phyloP scores from a whole-genome alignment of 495 filamentous ascomycete species.

The Cairneyella variabilis region DNA sequence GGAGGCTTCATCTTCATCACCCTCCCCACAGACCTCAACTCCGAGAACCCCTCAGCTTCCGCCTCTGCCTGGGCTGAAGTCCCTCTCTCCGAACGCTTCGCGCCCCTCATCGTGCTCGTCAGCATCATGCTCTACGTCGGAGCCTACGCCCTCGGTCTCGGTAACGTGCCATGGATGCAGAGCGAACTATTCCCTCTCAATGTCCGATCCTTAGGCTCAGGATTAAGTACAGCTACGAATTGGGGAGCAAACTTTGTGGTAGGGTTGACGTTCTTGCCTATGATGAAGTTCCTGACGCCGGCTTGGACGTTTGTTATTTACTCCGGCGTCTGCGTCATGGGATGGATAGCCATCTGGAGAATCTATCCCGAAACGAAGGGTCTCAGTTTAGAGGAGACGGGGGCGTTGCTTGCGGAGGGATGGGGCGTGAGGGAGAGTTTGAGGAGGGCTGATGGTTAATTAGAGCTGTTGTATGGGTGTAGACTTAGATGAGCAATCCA shows the following conservation, averaged over 20 bases:
- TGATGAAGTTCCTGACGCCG: slow-evolving; percentile 76
- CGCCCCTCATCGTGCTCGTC: slow-evolving; percentile 49
- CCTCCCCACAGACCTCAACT: slow-evolving; percentile 32
- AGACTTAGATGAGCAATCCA: no score
- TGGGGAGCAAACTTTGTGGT: slow-evolving; percentile 89
- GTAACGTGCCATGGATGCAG: slow-evolving; percentile 92
- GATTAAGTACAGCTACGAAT: slow-evolving; percentile 81
- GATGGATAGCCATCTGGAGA: slow-evolving; percentile 61
- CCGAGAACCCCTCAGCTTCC: slow-evolving; percentile 24
- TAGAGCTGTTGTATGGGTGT: no score
- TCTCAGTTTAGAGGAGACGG: slow-evolving; percentile 76
- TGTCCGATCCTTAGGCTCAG: slow-evolving; percentile 77
- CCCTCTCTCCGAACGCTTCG: slow-evolving; percentile 27
- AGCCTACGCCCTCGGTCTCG: slow-evolving; percentile 82
- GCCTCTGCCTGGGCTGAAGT: slow-evolving; percentile 37
- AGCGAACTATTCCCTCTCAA: slow-evolving; percentile 83
- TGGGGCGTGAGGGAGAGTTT: slow-evolving; percentile 60
- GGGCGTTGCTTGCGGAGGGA: slow-evolving; percentile 64
- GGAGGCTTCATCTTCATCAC: slow-evolving; percentile 62
- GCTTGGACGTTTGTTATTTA: slow-evolving; percentile 78
- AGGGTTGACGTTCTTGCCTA: slow-evolving; percentile 77
- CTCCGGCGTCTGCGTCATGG: slow-evolving; percentile 60
- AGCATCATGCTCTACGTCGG: slow-evolving; percentile 81
- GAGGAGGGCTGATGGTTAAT: slow-evolving; percentile 12
- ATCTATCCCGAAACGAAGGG: slow-evolving; percentile 87